A percentile compares a stretch with the other conserved stretches of the same genome.
phyloP scores from a whole-genome alignment of 441 rosid genomes.

The Erodium trifolium region DNA sequence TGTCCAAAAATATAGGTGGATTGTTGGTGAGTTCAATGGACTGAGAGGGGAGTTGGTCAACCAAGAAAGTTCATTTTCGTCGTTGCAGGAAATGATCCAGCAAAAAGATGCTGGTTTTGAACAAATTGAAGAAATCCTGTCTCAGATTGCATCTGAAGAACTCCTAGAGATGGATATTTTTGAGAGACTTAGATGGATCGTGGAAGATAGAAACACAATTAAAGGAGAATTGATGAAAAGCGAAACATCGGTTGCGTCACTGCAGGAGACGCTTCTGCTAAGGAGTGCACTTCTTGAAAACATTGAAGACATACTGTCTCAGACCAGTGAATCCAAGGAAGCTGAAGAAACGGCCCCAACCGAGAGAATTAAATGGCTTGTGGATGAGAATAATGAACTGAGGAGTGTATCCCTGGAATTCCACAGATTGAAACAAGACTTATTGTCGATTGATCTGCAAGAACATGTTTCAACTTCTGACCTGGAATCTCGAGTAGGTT shows the following conservation, averaged over 20 bases:
- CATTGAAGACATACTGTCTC: constrained; percentile 6
- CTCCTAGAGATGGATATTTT: constrained; percentile 3
- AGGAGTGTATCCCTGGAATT: constrained; percentile 38
- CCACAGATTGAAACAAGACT: constrained; percentile 46
- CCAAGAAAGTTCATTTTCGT: constrained; percentile 2
- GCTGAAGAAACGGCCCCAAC: background rate
- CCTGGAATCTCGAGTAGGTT: constrained; percentile 48
- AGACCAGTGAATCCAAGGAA: constrained; percentile 4
- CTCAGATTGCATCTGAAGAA: constrained; percentile 5
- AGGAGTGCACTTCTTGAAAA: constrained; percentile 5
- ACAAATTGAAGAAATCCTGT: constrained; percentile 1
- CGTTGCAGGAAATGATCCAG: constrained; percentile 2
- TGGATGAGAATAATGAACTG: constrained; percentile 53
- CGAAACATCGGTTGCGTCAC: constrained; percentile 5
- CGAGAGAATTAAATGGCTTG: constrained; percentile 57
- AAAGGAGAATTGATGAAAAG: constrained; percentile 8
- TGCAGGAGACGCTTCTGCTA: constrained; percentile 8
- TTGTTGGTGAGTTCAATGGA: constrained; percentile 12
- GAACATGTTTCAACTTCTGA: constrained; percentile 45
- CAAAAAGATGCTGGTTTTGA: constrained; percentile 6
- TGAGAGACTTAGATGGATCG: constrained; percentile 5
- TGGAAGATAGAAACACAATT: background rate
- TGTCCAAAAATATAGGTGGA: constrained; percentile 24
- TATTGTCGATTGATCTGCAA: constrained; percentile 52
- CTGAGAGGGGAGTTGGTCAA: constrained; percentile 4